Conservation (phyloP, 2,329 filamentous ascomycete species). For the Gyromitra esculenta region DNA sequence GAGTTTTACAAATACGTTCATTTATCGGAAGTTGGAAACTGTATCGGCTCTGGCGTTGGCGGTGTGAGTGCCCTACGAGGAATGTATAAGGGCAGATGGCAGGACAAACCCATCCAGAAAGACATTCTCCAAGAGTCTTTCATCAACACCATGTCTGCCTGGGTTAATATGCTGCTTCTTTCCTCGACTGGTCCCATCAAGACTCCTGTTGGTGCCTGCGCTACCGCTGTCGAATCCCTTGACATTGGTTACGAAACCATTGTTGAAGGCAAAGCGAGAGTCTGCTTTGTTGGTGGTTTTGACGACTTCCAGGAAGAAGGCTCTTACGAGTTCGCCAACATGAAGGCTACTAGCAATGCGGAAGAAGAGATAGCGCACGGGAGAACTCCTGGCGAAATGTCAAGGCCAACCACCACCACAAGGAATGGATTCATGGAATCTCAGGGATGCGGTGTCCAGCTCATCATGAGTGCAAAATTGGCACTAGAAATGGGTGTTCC, state of each 20-base stretch:
- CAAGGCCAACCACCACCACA: constrained; percentile 93
- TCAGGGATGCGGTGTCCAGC: constrained; percentile 95
- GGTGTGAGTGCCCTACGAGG: constrained; percentile 89
- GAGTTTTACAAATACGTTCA: constrained; percentile 99
- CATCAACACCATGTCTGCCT: constrained; percentile 99
- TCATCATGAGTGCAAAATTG: constrained; percentile 97
- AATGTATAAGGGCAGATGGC: constrained; percentile 98
- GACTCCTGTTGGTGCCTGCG: constrained; percentile 96
- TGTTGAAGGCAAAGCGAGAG: constrained; percentile 94
- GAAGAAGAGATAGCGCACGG: constrained; percentile 96
- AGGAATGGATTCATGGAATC: constrained; percentile 99
- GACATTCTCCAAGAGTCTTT: constrained; percentile 99
- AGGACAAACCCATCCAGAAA: constrained; percentile 97
- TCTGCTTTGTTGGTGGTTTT: constrained; percentile 98
- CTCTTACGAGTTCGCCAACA: constrained; percentile 99
- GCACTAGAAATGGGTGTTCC: constrained; percentile 98
- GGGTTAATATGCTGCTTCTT: constrained; percentile 98
- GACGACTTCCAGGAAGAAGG: constrained; percentile 99
- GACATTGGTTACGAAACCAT: constrained; percentile 99
- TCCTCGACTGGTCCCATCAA: constrained; percentile 98
- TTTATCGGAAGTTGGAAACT: constrained; percentile 97
- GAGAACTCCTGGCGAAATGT: constrained; percentile 96
- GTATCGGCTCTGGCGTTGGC: constrained; percentile 97
- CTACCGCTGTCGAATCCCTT: constrained; percentile 94
- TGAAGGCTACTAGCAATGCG: constrained; percentile 99